phyloP scores from a whole-genome alignment of 306 rosid genomes.

The Corylus heterophylla region DNA sequence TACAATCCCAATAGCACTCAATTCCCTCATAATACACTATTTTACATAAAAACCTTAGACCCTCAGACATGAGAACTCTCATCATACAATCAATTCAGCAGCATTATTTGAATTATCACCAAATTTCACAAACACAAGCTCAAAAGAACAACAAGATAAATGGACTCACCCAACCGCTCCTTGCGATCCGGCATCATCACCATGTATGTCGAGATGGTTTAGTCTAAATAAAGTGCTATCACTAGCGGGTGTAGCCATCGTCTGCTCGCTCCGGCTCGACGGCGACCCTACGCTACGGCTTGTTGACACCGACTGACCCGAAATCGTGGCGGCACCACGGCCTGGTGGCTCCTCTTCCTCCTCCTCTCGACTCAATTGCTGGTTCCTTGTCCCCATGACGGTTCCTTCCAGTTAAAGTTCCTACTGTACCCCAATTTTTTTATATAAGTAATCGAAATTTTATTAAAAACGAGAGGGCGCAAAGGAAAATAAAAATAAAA shows the following conservation, averaged over 20 bases:
- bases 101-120: not conserved
- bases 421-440: not conserved
- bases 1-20: not conserved
- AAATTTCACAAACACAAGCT: slow-evolving; percentile 2
- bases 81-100: not conserved
- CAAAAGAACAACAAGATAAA: not conserved
- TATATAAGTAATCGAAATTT: too few species aligned
- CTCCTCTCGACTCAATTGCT: slow-evolving; percentile 52
- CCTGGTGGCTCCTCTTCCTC: slow-evolving; percentile 65
- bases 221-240: slow-evolving; percentile 60
- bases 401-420: not conserved
- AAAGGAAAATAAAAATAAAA: too few species aligned
- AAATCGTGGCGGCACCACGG: slow-evolving; percentile 48
- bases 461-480: too few species aligned
- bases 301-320: slow-evolving; percentile 81
- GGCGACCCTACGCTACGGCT: slow-evolving; percentile 91
- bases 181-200: slow-evolving; percentile 85
- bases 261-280: slow-evolving; percentile 92
- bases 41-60: not conserved
- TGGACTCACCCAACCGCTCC: slow-evolving; percentile 69
- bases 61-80: not conserved
- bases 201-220: slow-evolving; percentile 69
- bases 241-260: slow-evolving; percentile 78
- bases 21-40: not conserved
- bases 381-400: slow-evolving; percentile 68